phyloP scores from a whole-genome alignment of 495 filamentous ascomycete species.

The Elaphomyces granulatus region DNA sequence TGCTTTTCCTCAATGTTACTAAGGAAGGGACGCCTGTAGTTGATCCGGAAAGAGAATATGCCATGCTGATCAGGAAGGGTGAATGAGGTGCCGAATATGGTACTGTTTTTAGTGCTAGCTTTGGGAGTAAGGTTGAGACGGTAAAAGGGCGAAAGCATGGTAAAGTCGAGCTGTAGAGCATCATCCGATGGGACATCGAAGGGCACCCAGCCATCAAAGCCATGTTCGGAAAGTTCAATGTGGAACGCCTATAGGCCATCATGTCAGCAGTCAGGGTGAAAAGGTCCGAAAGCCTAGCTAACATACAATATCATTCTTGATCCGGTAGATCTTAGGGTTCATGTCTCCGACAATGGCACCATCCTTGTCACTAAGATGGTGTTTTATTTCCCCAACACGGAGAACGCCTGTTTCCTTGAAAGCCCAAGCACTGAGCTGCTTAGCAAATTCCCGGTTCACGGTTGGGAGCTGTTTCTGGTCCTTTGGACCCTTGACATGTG shows the following conservation, averaged over 20 bases:
- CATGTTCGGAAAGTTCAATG: conserved; percentile 79
- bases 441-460: conserved; percentile 73
- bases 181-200: conserved; percentile 57
- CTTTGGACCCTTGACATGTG: conserved; percentile 50
- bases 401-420: conserved; percentile 90
- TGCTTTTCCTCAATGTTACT: conserved; percentile 87
- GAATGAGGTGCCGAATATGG: conserved; percentile 63
- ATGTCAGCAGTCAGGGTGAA: too few species aligned
- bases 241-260: conserved; percentile 50
- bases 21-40: conserved; percentile 90
- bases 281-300: too few species aligned
- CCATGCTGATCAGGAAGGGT: conserved; percentile 88
- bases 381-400: conserved; percentile 68
- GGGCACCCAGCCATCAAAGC: conserved; percentile 51
- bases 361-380: conserved; percentile 46
- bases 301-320: conserved; percentile 92
- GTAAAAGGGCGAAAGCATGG: conserved; percentile 97
- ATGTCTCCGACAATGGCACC: conserved; percentile 29
- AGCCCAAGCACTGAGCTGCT: conserved; percentile 71
- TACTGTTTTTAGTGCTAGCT: conserved; percentile 45
- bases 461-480: conserved; percentile 42
- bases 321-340: conserved; percentile 83
- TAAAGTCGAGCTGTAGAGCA: conserved; percentile 83
- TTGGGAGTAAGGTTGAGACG: conserved; percentile 59
- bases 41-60: conserved; percentile 91